These are phyloP conservation scores for Monilinia vaccinii-corymbosi DNA, from an alignment of 2,329 filamentous ascomycete species.

Conservation along the genomic window DNA sequence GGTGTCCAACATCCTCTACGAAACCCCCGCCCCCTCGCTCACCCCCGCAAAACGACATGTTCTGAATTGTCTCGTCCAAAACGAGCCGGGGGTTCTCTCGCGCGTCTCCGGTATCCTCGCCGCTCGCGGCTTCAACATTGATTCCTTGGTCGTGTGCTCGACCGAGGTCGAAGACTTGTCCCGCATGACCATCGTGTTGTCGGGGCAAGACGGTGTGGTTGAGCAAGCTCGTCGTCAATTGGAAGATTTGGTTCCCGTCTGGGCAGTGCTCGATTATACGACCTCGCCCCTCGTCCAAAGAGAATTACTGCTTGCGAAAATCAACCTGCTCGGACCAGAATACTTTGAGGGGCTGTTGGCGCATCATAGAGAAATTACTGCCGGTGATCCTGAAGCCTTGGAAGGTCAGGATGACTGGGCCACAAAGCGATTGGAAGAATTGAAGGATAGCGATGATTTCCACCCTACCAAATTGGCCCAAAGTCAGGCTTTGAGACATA, in stretches of 20 bases:
- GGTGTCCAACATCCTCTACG: slow-evolving; percentile 97
- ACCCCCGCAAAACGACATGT: slow-evolving; percentile 88
- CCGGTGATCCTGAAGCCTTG: slow-evolving; percentile 28
- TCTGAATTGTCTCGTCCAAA: slow-evolving; percentile 97
- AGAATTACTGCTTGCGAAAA: slow-evolving; percentile 88
- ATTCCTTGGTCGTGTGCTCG: slow-evolving; percentile 94
- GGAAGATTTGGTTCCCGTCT: slow-evolving; percentile 94
- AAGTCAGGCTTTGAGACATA: slow-evolving; percentile 86
- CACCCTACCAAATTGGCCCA: slow-evolving; percentile 80
- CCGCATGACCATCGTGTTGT: slow-evolving; percentile 97
- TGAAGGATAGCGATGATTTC: slow-evolving; percentile 49
- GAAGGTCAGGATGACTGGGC: slow-evolving; percentile 34
- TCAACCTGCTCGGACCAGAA: slow-evolving; percentile 93
- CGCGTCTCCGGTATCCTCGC: slow-evolving; percentile 94
- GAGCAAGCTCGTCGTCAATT: slow-evolving; percentile 94
- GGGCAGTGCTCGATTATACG: slow-evolving; percentile 97
- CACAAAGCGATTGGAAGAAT: slow-evolving; percentile 25
- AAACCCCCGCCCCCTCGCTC: slow-evolving; percentile 78
- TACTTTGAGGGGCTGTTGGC: slow-evolving; percentile 96
- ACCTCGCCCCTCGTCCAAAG: slow-evolving; percentile 87
- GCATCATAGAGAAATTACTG: slow-evolving; percentile 86
- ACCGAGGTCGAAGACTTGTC: slow-evolving; percentile 95
- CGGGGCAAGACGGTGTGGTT: slow-evolving; percentile 91
- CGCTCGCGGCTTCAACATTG: slow-evolving; percentile 96
- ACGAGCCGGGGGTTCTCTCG: slow-evolving; percentile 94